These are phyloP conservation scores for Puccinia horiana DNA, from an alignment of 1,284 basidiomycete species.

Conservation along the genomic window DNA sequence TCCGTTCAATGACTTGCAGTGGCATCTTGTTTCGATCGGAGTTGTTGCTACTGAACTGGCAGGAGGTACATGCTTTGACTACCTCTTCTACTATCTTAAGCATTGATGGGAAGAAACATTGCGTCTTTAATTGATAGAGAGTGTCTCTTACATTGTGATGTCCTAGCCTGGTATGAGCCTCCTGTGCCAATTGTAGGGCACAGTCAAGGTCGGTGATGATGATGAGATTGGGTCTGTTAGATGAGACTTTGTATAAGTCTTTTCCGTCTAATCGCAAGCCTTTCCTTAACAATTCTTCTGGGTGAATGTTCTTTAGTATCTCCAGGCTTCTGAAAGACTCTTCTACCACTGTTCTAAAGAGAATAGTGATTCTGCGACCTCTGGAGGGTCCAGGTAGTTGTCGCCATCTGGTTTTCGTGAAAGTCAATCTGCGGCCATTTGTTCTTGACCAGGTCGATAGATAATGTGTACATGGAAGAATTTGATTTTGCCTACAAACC, in stretches of 20 bases:
- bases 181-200: not conserved
- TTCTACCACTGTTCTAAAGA: not conserved
- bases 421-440: slow-evolving; percentile 8
- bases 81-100: not conserved
- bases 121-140: not conserved
- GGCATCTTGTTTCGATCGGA: not conserved
- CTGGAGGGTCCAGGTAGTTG: not conserved
- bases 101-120: not conserved
- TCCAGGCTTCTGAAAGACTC: not conserved
- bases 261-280: not conserved
- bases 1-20: not conserved
- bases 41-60: not conserved
- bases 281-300: not conserved
- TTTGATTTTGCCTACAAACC: slow-evolving; percentile 2
- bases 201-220: not conserved
- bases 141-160: not conserved
- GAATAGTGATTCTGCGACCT: not conserved
- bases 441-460: slow-evolving; percentile 5
- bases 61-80: not conserved
- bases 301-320: too few species aligned
- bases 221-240: not conserved
- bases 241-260: not conserved
- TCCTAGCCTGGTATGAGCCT: not conserved
- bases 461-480: slow-evolving; percentile 1
- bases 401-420: slow-evolving; percentile 7